phyloP scores from a whole-genome alignment of 1,139 yeast genomes.

The Blastobotrys ciferrii region DNA sequence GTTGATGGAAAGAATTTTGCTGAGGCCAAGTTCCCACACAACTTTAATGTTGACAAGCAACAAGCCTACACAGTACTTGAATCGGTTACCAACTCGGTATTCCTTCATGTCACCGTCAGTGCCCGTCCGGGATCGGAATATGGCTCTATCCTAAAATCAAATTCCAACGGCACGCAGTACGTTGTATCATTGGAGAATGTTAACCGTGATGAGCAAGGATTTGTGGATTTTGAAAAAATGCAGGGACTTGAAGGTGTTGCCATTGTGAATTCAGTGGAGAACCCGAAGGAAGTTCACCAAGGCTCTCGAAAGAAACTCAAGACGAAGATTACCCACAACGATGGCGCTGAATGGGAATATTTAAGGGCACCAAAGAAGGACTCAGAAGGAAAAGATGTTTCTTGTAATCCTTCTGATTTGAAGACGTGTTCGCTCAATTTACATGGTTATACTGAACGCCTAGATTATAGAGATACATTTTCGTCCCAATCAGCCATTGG shows the following conservation, averaged over 20 bases:
- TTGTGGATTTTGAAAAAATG: slow-evolving; percentile 84
- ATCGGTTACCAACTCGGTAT: slow-evolving; percentile 68
- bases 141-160: slow-evolving; percentile 86
- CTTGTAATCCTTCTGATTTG: slow-evolving; percentile 43
- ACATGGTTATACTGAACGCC: slow-evolving; percentile 89
- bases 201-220: slow-evolving; percentile 71
- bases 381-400: slow-evolving; percentile 56
- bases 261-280: slow-evolving; percentile 65
- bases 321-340: slow-evolving; percentile 80
- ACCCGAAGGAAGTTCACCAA: slow-evolving; percentile 44
- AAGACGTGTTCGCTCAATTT: slow-evolving; percentile 78
- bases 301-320: slow-evolving; percentile 55
- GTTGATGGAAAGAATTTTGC: slow-evolving; percentile 81
- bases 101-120: slow-evolving; percentile 78
- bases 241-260: slow-evolving; percentile 88
- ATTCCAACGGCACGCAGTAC: slow-evolving; percentile 93
- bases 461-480: slow-evolving; percentile 77
- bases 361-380: slow-evolving; percentile 64
- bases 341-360: slow-evolving; percentile 85
- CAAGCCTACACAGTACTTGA: slow-evolving; percentile 86
- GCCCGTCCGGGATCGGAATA: slow-evolving; percentile 52
- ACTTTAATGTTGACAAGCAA: slow-evolving; percentile 58
- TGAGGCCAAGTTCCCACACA: slow-evolving; percentile 73
- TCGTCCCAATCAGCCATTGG: slow-evolving; percentile 92
- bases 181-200: slow-evolving; percentile 70